Base-by-base conservation (phyloP, 306 rosid species). In the Carpinus fangiana region DNA sequence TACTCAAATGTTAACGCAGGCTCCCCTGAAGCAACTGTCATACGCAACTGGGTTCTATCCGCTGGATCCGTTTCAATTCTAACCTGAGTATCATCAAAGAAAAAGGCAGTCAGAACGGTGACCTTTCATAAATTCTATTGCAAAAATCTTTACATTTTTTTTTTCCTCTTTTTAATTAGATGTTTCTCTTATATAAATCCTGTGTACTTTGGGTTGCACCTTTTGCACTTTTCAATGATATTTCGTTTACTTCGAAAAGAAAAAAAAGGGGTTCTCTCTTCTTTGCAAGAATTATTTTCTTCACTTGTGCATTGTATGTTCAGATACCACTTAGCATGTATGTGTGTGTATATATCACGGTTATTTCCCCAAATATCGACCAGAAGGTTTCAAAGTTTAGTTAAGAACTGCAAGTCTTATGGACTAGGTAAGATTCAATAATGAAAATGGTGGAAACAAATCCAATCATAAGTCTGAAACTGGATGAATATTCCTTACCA, bases 11-110 rank as follows among this genome's bases (percentile, higher is more conserved):
- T 93, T 77, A 96, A 83, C 3, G 88, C 50, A 36, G 99, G 97
- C 79, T 96, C 99, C 88, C 99, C 99, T 5, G 99, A 93, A 80
- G 93, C 93, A 84, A 96, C 91, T 12, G 99, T 96, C 99, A 96
- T 88, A 53, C 99, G 97, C 82, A 96, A 80, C 85, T 96, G 99
- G 70, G 98, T 96, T 84, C 99, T 89, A 87, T 96, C 99, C 14
- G 99, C 97, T 70, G 99, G 99, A 82, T 96, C 99, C 8, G 99
- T 96, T 90, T 96, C 99, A 76, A 96, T 80, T 89, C 99, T 83
- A 67, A 75, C 70, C 99, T 96, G 97, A 74, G 53, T 51, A 72
- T 62, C 76, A 82, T 70, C 75, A 71, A 74, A 50, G 34, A 28
- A 43, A 21, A 38, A 70, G n/a, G 13, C 46, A 70, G 77, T 84